These are phyloP conservation scores for Cladochytrium replicatum DNA, from an alignment of 192 early-diverging fungal genomes.

Conservation along the genomic window DNA sequence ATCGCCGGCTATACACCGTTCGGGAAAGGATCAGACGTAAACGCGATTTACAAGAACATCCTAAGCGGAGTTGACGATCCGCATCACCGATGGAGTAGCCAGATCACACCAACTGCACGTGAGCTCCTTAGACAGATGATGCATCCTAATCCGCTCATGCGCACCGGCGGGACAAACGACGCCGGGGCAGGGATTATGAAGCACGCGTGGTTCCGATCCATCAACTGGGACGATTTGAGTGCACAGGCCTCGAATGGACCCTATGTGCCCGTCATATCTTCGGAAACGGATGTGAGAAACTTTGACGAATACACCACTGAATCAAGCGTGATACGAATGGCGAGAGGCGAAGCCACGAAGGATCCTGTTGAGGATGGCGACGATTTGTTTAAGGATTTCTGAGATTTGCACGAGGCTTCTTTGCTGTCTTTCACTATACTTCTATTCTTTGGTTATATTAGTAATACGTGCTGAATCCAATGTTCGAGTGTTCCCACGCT, in stretches of 20 bases:
- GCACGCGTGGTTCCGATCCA: constrained; percentile 28
- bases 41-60: constrained; percentile 38
- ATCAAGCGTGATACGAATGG: constrained; percentile 14
- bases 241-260: constrained; percentile 5
- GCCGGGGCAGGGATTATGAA: too few species aligned
- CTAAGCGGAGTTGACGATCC: constrained; percentile 26
- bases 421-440: too few species aligned
- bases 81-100: constrained; percentile 32
- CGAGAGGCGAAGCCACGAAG: too few species aligned
- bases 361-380: constrained; percentile 9
- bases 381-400: constrained; percentile 20
- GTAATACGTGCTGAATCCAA: too few species aligned
- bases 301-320: constrained; percentile 24
- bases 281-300: constrained; percentile 25
- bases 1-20: constrained; percentile 36
- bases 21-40: too few species aligned
- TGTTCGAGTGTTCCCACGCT: too few species aligned
- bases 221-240: constrained; percentile 25
- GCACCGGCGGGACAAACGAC: too few species aligned
- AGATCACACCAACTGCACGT: constrained; percentile 26
- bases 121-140: constrained; percentile 26
- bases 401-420: too few species aligned
- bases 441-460: too few species aligned
- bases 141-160: constrained; percentile 23
- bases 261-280: constrained; percentile 16